Percentiles rank a stretch among this genome's conserved stretches.
Conservation (phyloP, 768 basidiomycete species). For the Trametes meyenii region DNA sequence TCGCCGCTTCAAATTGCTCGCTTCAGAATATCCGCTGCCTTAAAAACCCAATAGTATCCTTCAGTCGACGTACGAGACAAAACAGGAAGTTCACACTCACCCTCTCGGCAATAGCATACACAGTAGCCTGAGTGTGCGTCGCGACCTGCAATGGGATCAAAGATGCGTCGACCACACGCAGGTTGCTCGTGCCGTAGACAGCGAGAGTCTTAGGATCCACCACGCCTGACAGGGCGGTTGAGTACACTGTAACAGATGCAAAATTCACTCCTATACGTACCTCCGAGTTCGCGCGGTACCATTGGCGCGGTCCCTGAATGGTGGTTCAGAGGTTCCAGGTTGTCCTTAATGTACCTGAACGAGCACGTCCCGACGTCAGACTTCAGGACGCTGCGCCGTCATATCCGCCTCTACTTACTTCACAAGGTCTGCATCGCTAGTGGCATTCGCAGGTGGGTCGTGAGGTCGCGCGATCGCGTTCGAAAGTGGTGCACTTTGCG, state of each 20-base stretch:
- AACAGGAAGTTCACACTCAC: not conserved
- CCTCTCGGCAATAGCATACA: slow-evolving; percentile 16
- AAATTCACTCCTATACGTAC: not conserved
- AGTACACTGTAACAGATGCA: not conserved
- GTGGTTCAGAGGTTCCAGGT: not conserved
- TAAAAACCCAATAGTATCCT: too few species aligned
- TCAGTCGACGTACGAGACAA: too few species aligned
- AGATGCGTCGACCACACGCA: slow-evolving; percentile 14
- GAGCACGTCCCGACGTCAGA: not conserved
- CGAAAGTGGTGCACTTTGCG: not conserved
- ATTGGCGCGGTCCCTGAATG: slow-evolving; percentile 10
- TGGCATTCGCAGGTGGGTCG: not conserved
- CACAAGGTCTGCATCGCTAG: not conserved
- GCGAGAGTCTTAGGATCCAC: slow-evolving; percentile 9
- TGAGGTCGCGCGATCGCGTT: not conserved
- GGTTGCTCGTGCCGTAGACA: slow-evolving; percentile 11
- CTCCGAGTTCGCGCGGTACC: slow-evolving; percentile 3
- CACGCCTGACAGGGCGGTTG: not conserved
- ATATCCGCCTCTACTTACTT: not conserved
- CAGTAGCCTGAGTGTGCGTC: not conserved
- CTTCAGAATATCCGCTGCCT: too few species aligned
- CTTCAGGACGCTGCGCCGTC: too few species aligned
- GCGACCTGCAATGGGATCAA: slow-evolving; percentile 1
- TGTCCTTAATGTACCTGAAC: not conserved
- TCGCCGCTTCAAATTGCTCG: too few species aligned